Base-by-base conservation (phyloP, 2,329 filamentous ascomycete genomes). In the Xylaria hypoxylon region DNA sequence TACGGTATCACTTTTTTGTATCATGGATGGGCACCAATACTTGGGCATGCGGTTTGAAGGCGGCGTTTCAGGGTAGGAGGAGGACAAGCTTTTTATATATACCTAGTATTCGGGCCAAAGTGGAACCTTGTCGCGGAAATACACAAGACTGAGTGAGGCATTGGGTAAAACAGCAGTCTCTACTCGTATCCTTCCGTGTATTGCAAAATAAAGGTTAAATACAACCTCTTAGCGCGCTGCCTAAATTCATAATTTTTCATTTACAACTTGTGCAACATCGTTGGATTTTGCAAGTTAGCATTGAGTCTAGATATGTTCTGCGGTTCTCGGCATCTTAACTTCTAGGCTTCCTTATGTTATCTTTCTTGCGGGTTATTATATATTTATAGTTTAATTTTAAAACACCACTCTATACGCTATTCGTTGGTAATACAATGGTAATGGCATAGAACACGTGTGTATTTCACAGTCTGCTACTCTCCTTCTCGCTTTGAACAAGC, bases 401-500 rank as follows among this genome's bases (percentile, higher is more conserved):
- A 55, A 62, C 57, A 47, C 58, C 52, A 24, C 24, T 40, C 31
- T 33, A 22, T 42, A 33, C n/a, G 8, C 2, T 38, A 6, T 35
- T 45, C 45, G 28, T 45, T 52, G 40, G 47, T 42, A 15, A 44
- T 22, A 38, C 22, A 6, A 44, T 38, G 19, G 4, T 6, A 3
- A 7, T 62, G 6, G 17, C 45, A 31, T 48, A 38, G 2, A n/a
- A 6, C 13, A 26, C n/a, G 24, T n/a, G 17, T 15, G 13, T 55
- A 10, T n/a, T 57, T 50, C 58, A 70, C 24, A 69, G 38, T 6
- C 63, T 56, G 24, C 69, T 70, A 5, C 61, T 68, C 45, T 79
- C 81, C 40, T 72, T 63, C 62, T 71, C 75, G 42, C 76, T 71
- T 57, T 77, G 31, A 13, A 52, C 65, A 70, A 86, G 74, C 5